phyloP scores from a whole-genome alignment of 257 asterid genomes.

The Solanum corneliomulleri region DNA sequence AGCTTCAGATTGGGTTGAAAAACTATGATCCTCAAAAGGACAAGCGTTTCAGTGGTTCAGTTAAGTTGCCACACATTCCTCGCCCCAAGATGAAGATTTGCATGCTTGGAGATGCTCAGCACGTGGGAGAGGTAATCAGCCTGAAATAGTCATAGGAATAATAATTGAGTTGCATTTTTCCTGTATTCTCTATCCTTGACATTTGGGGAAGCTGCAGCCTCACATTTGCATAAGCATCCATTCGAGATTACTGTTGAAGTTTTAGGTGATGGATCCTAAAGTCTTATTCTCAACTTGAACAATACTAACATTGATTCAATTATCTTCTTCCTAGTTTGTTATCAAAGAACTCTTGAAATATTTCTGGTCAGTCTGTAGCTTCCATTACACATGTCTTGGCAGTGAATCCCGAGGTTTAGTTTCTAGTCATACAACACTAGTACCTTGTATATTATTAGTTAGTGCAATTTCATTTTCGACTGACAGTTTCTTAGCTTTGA shows the following conservation, averaged over 20 bases:
- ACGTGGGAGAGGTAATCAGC: background rate
- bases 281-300: background rate
- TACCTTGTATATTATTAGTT: background rate
- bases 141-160: background rate
- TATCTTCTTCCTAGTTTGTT: background rate
- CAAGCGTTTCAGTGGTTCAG: constrained; percentile 2
- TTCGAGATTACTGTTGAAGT: background rate
- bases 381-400: background rate
- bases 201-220: background rate
- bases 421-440: too few relatives aligned
- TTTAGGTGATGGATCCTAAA: background rate
- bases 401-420: background rate
- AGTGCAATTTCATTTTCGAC: background rate
- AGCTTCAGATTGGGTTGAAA: constrained; percentile 1
- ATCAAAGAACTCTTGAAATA: background rate
- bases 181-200: too few relatives aligned
- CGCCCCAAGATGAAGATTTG: background rate
- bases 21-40: background rate
- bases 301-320: background rate
- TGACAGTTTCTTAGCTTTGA: background rate
- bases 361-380: background rate
- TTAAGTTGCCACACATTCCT: constrained; percentile 2
- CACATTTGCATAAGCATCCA: background rate
- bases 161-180: background rate
- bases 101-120: constrained; percentile 1